These are phyloP conservation scores for Paraurostyla sp. DNA, from an alignment of 73 alveolate species.

Conservation along the genomic window DNA sequence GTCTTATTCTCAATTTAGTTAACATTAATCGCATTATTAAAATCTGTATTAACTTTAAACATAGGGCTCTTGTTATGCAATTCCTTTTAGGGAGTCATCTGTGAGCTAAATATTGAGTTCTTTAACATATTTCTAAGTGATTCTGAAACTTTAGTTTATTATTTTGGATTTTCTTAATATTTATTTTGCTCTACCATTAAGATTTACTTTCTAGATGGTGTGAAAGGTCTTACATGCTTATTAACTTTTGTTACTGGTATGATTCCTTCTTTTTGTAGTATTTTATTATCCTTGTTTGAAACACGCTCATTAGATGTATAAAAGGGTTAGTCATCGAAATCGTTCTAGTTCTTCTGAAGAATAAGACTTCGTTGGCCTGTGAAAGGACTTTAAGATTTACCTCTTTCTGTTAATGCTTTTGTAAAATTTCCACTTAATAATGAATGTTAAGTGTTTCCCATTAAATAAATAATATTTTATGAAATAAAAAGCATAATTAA, in stretches of 20 bases:
- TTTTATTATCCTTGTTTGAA: too few relatives aligned
- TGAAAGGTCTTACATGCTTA: background rate
- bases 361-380: conserved; percentile 15
- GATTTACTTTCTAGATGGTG: background rate
- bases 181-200: too few relatives aligned
- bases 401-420: background rate
- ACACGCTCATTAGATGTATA: too few relatives aligned
- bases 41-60: background rate
- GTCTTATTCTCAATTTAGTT: background rate
- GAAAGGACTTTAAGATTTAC: conserved; percentile 23
- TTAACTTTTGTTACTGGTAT: too few relatives aligned
- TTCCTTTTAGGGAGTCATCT: background rate
- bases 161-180: too few relatives aligned
- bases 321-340: too few relatives aligned
- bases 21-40: background rate
- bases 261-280: too few relatives aligned
- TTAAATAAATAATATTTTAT: background rate
- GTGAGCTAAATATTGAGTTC: too few relatives aligned
- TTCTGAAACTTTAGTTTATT: too few relatives aligned
- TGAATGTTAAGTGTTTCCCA: conserved; percentile 54
- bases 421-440: conserved; percentile 21
- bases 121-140: too few relatives aligned
- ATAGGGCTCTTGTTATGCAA: background rate
- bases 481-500: background rate
- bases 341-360: too few relatives aligned